Conservation (phyloP, 306 rosid genomes). For the Rosa rugosa region DNA sequence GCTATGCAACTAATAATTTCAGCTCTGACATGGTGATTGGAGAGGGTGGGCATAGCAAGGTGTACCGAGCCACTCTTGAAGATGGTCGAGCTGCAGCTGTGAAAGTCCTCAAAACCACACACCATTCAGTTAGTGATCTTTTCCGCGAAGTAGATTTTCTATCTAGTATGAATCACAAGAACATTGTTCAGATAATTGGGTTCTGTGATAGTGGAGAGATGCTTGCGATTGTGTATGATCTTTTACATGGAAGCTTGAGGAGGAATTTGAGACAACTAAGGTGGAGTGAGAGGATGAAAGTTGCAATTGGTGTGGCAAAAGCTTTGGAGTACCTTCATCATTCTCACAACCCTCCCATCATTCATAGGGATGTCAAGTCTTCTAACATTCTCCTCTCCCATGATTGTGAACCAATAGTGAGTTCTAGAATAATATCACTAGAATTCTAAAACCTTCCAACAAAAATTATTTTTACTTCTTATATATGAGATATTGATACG, state of each 20-base stretch:
- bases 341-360: slow-evolving; percentile 42
- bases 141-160: slow-evolving; percentile 39
- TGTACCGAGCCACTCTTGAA: slow-evolving; percentile 37
- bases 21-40: slow-evolving; percentile 39
- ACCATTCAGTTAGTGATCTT: slow-evolving; percentile 22
- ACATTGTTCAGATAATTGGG: slow-evolving; percentile 41
- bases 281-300: slow-evolving; percentile 48
- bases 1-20: slow-evolving; percentile 37
- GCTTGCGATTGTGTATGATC: slow-evolving; percentile 39
- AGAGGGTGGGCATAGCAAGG: slow-evolving; percentile 41
- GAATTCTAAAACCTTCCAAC: not conserved
- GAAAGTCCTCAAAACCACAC: slow-evolving; percentile 31
- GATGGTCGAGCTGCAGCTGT: slow-evolving; percentile 40
- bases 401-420: slow-evolving; percentile 38
- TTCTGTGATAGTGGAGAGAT: slow-evolving; percentile 33
- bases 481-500: not conserved
- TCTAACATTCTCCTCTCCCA: slow-evolving; percentile 49
- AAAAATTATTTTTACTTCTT: not conserved
- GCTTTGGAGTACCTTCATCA: slow-evolving; percentile 46
- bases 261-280: slow-evolving; percentile 23
- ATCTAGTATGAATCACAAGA: slow-evolving; percentile 40
- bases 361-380: slow-evolving; percentile 50
- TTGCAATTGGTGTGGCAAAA: slow-evolving; percentile 44
- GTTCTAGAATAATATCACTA: slow-evolving; percentile 11
- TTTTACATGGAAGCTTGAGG: slow-evolving; percentile 40